Evolutionary conservation across 1,139 yeast genomes (phyloP), one percentile per base, ranked within the genome.

Genomic region (Pichia sp.): DNA sequence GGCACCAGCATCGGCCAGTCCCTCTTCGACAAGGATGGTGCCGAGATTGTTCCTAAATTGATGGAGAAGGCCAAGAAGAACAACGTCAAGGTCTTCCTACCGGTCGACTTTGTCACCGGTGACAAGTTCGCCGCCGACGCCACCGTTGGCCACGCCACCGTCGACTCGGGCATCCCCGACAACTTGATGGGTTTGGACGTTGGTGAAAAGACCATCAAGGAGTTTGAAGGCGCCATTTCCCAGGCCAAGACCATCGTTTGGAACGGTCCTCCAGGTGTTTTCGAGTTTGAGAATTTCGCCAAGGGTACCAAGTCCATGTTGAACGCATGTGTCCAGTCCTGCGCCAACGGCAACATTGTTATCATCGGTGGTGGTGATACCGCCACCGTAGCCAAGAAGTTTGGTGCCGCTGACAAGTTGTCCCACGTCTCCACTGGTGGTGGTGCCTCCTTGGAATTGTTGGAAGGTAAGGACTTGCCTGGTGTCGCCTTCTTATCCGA

Each of bases 191-290:
- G 98, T 71, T 84, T 92, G 70, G 98, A 92, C 75, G 83, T 85
- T 68, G 98, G 98, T 76, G 90, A 90, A 75, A 83, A 88, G 79
- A 81, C 96, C 58, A 79, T 81, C 67, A 79, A 83, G 75, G 80
- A 86, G 67, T 92, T 87, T 72, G 80, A 84, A 63, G 82, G 76
- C 59, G 85, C 96, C 61, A 89, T 92, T 64, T 86, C 87, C 63
- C 80, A 85, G 77, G 95, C 98, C 66, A 90, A 90, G 84, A 93
- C 98, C 69, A 92, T 92, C 70, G 92, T 92, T 70, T 92, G 98
- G 98, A 92, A 92, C 79, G 98, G 98, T 72, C 98, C 98, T 61
- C 97, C 98, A 75, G 98, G 98, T 81, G 98, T 92, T 68, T 92
- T 92, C 72, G 98, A 92, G 79, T 90, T 92, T 70, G 96, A 89